Evolutionary conservation across 495 filamentous ascomycete species (phyloP), one percentile per base, ranked within the genome.

Genomic region (Margaritispora aquatica): DNA sequence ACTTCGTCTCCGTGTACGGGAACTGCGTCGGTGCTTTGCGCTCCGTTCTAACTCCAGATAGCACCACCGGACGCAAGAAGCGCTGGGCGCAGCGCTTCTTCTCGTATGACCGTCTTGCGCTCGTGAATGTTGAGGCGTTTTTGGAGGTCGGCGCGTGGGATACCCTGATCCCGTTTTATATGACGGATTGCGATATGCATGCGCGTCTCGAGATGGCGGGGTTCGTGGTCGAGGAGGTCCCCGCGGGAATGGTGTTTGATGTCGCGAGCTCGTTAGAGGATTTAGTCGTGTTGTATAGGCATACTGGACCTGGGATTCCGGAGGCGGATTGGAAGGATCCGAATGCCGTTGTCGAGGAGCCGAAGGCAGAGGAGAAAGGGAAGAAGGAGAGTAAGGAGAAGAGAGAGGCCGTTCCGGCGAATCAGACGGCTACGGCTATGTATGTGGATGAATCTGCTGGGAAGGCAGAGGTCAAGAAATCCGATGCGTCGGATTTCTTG

Each of bases 121-220:
- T 85, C 10, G 79, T 85, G 38, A 83, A 85, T 55, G 78, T 77
- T 22, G 64, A 63, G 13, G 77, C 81, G 1, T 74, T 74, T 38
- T 74, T 77, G 38, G 73, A 75, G 34, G 70, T 85, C n/a, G 80
- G 80, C n/a, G 80, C 74, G 0, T 85, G 80, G 79, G 82, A 85
- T 57, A 74, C 76, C 0, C 58, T 81, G 60, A 83, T 86, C n/a
- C 83, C 82, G 0, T 85, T 81, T 61, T 85, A 85, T 59, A 74
- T 70, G 58, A 80, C 82, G 1, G 81, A 85, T 22, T 54, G 52
- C 19, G 83, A 86, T 49, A 78, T 82, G 64, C 76, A 84, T 63
- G 66, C 71, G 15, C 75, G 82, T 15, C 53, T 86, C 20, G 62
- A 61, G 36, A 82, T 84, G 81, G 64, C 61, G 13, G 69, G 71